These are phyloP conservation scores for Tolypocladium tundrense DNA, from an alignment of 2,329 filamentous ascomycete genomes.

Conservation along the genomic window DNA sequence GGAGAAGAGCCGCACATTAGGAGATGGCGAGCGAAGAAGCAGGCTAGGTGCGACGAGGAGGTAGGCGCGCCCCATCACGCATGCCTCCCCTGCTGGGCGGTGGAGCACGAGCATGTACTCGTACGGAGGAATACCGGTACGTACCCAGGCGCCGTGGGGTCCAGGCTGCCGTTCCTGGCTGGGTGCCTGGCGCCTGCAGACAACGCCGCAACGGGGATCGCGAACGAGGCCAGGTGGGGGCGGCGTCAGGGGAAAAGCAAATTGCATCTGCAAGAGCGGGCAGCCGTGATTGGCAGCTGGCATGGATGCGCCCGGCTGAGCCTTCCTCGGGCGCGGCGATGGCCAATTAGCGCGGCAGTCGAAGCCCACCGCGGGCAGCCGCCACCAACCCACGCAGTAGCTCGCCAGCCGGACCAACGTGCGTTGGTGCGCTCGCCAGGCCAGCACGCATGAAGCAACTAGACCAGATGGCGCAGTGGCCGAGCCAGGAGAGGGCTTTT, in stretches of 20 bases:
- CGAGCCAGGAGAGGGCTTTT: not conserved
- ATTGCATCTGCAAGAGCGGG: conserved; percentile 4
- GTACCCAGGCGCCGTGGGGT: not conserved
- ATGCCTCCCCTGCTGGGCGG: not conserved
- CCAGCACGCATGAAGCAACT: not conserved
- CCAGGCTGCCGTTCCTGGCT: not conserved
- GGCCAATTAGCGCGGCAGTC: not conserved
- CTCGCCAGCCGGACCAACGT: no score
- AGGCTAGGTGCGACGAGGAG: not conserved
- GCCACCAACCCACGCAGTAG: not conserved
- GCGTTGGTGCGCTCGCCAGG: not conserved
- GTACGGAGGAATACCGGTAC: not conserved
- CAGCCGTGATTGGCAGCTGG: conserved; percentile 5
- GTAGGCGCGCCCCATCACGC: not conserved
- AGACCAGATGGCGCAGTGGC: not conserved
- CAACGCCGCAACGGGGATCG: not conserved
- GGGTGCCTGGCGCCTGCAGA: not conserved
- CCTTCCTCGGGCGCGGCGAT: not conserved
- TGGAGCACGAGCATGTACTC: not conserved
- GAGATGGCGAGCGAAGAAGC: conserved; percentile 1
- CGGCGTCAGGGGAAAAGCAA: conserved; percentile 6
- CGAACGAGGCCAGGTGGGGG: conserved; percentile 1
- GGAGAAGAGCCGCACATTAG: not conserved
- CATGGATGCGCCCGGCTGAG: not conserved
- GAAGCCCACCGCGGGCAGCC: not conserved